Percentiles rank a stretch among this genome's conserved stretches.
Conservation (phyloP, 208 protist genomes). For the Entamoeba invadens region DNA sequence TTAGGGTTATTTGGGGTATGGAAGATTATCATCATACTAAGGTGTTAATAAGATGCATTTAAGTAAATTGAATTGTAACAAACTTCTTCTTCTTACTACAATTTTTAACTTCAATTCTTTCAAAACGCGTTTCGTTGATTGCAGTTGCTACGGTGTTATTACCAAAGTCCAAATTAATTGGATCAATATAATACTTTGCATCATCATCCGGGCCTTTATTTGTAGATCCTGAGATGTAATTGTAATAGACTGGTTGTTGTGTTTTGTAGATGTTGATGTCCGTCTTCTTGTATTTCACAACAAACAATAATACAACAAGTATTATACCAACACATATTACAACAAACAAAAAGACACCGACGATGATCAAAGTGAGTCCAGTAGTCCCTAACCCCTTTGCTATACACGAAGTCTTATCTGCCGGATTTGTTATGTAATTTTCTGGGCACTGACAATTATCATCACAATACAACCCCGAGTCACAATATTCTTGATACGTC, state of each 20-base stretch:
- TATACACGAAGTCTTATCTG: not conserved
- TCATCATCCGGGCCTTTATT: not conserved
- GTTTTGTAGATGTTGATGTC: not conserved
- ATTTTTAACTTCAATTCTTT: slow-evolving; percentile 1
- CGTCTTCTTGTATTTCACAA: not conserved
- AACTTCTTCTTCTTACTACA: not conserved
- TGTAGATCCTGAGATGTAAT: not conserved
- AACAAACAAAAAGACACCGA: not conserved
- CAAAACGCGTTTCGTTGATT: not conserved
- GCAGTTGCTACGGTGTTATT: not conserved
- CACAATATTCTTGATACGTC: not conserved
- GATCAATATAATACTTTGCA: not conserved
- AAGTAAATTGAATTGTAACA: too few species aligned
- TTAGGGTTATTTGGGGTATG: not conserved
- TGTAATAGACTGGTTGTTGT: not conserved
- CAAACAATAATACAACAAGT: not conserved
- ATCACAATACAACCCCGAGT: not conserved
- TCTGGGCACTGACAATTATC: not conserved
- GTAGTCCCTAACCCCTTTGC: not conserved
- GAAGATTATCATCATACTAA: not conserved
- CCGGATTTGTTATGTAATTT: not conserved
- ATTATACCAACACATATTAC: not conserved
- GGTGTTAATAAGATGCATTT: too few species aligned
- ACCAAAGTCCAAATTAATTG: not conserved
- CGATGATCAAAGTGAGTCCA: not conserved